A percentile compares a stretch with the other conserved stretches of the same genome.
phyloP scores from a whole-genome alignment of 2,329 filamentous ascomycete genomes.

The Orbilia brochopaga region DNA sequence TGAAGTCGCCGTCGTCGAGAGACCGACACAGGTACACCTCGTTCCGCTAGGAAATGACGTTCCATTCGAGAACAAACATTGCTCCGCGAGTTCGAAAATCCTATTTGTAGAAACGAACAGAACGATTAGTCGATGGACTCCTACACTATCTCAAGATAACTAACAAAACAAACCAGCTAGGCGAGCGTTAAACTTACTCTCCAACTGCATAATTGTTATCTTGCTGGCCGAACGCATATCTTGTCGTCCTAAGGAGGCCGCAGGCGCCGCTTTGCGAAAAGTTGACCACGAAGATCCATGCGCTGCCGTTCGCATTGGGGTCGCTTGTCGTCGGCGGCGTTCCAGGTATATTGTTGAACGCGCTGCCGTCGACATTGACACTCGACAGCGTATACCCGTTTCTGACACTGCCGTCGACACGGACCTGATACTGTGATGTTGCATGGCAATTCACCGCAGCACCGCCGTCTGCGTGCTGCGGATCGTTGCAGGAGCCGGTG shows the following conservation, averaged over 20 bases:
- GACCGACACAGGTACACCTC: conserved; percentile 35
- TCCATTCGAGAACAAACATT: conserved; percentile 17
- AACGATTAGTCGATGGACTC: not conserved
- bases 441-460: conserved; percentile 26
- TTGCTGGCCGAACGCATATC: conserved; percentile 23
- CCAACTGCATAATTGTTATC: conserved; percentile 37
- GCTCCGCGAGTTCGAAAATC: conserved; percentile 27
- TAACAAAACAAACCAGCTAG: not conserved
- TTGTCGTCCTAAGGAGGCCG: conserved; percentile 24
- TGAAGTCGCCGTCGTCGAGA: conserved; percentile 20
- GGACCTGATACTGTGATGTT: conserved; percentile 20
- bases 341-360: conserved; percentile 36
- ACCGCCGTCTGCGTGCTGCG: conserved; percentile 10
- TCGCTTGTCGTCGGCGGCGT: conserved; percentile 26
- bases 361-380: conserved; percentile 26
- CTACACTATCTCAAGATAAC: not conserved
- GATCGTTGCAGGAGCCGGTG: conserved; percentile 39
- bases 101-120: not conserved
- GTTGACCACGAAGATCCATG: conserved; percentile 29
- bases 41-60: conserved; percentile 19
- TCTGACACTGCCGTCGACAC: conserved; percentile 18
- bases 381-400: conserved; percentile 40
- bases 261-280: conserved; percentile 28
- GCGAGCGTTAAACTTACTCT: conserved; percentile 33
- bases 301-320: conserved; percentile 14